Conservation (phyloP, 1,284 basidiomycete genomes). For the Caloboletus firmus region DNA sequence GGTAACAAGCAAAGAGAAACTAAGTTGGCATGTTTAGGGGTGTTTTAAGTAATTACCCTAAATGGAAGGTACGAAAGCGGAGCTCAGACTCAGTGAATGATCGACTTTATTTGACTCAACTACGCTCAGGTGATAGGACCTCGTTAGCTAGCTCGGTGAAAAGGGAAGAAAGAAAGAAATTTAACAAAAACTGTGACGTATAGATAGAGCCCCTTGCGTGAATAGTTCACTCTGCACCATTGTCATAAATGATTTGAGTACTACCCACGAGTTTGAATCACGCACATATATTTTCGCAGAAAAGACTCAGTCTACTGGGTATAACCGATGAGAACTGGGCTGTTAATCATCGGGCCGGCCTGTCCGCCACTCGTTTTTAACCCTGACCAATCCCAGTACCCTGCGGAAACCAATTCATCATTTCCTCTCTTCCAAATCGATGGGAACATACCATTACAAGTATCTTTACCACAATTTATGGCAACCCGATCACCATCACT, state of each 20-base stretch:
- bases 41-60: not conserved
- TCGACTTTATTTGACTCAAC: no score
- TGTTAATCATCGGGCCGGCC: slow-evolving; percentile 41
- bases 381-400: slow-evolving; percentile 53
- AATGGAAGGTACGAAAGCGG: not conserved
- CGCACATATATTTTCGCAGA: not conserved
- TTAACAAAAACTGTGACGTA: no score
- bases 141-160: no score
- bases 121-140: no score
- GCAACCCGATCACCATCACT: slow-evolving; percentile 39
- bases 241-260: not conserved
- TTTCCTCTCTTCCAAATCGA: not conserved
- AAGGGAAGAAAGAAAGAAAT: no score
- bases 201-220: no score
- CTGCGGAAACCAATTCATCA: slow-evolving; percentile 25
- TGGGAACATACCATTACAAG: slow-evolving; percentile 40
- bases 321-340: slow-evolving; percentile 37
- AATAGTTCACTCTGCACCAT: no score
- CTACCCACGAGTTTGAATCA: not conserved
- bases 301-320: slow-evolving; percentile 22
- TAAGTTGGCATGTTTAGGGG: not conserved
- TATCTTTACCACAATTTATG: slow-evolving; percentile 46
- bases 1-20: not conserved
- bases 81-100: no score
- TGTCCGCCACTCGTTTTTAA: slow-evolving; percentile 48